Base-by-base conservation (phyloP, 225 moss, liverwort and hornwort species). In the Sphagnum tenellum region DNA sequence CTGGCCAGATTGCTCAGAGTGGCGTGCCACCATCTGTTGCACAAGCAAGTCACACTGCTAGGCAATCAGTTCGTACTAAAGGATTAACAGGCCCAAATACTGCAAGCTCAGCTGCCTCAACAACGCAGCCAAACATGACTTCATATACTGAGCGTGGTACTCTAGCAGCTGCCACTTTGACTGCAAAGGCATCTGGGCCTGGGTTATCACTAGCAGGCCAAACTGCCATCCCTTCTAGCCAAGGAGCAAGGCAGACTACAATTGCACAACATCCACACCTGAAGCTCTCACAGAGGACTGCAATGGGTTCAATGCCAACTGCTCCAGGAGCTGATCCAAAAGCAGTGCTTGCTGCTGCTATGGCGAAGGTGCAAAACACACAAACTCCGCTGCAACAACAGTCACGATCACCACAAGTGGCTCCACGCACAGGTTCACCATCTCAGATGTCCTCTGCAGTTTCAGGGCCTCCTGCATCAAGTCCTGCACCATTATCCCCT, bases 311-410 rank as follows among this genome's bases (percentile, higher is more conserved):
- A 3, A 56, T 81, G 61, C 72, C 82, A 2, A 80, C 87, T 7
- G 77, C 84, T 59, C 74, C 84, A 45, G 86, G 82, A 1, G 69
- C 86, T 55, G 71, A 78, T 50, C 72, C 84, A 63, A 89, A 95
- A 75, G 84, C 77, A 44, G 82, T 88, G 50, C 84, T 95, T 52
- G 91, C 87, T 60, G 89, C 88, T 57, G 86, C 88, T 9, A 85
- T 90, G 71, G 85, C 86, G 14, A 94, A 86, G 55, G 51, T 64
- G 6, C 76, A 80, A 67, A 88, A 52, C 60, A 0, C 74, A 1
- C 84, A 72, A 68, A 62, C 67, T 5, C 89, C 29, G 1, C 29
- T 83, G 58, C 83, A 79, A 45, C 82, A 70, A 54, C 77, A 69
- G 63, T 51, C 70, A 3, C 88, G 88, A 9, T 45, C 73, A n/a